Evolutionary conservation across 2,329 filamentous ascomycete species (phyloP).

Genomic region (Aspergillus puulaauensis): DNA sequence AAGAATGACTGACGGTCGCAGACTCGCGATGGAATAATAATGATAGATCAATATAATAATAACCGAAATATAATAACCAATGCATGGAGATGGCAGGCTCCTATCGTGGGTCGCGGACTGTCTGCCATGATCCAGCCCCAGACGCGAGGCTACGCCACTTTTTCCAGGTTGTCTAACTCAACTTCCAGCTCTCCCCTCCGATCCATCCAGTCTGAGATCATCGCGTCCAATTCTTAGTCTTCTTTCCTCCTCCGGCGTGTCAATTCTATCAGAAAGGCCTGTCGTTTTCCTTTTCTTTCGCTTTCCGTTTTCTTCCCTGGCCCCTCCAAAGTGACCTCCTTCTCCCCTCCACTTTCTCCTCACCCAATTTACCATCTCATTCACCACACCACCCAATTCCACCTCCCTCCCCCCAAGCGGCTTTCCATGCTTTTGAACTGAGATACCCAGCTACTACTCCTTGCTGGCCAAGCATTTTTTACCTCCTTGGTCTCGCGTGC

Average conservation of each 20-base stretch:
- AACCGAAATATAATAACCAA: background rate
- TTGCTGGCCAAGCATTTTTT: constrained; percentile 31
- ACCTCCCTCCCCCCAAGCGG: background rate
- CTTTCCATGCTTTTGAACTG: constrained; percentile 3
- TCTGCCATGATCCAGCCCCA: constrained; percentile 8
- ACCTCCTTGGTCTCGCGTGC: constrained; percentile 13
- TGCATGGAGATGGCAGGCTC: constrained; percentile 1
- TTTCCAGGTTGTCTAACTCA: background rate
- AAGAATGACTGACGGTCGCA: too few species aligned
- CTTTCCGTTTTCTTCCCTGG: background rate
- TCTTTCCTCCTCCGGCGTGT: background rate
- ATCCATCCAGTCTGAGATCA: constrained; percentile 5
- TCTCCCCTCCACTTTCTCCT: background rate
- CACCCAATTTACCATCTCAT: background rate
- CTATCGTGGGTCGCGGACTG: constrained; percentile 3
- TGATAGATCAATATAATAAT: background rate
- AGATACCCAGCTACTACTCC: constrained; percentile 18
- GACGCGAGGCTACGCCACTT: constrained; percentile 5
- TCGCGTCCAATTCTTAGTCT: constrained; percentile 3
- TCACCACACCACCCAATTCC: background rate
- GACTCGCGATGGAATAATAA: background rate
- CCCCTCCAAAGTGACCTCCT: background rate
- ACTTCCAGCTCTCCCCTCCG: background rate
- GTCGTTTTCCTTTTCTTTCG: background rate
- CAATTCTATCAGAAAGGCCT: constrained; percentile 2